phyloP scores from a whole-genome alignment of 352 stramenopile genomes.

The Phytopythium kandeliae region DNA sequence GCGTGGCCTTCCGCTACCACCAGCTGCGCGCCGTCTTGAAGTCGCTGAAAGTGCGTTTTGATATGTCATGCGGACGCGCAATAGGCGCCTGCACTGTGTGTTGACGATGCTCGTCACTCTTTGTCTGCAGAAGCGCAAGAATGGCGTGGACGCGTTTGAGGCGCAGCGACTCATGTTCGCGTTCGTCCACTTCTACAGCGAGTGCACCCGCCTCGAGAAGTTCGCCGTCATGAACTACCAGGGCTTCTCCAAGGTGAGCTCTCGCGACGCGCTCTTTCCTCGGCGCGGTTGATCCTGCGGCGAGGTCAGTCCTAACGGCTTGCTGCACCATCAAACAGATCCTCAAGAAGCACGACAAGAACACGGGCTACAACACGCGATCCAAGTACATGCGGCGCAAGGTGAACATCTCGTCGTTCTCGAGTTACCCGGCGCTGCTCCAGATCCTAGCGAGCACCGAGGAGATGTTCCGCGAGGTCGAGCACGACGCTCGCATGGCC shows the following conservation, averaged over 20 bases:
- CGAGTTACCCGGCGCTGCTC: constrained; percentile 70
- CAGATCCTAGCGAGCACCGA: constrained; percentile 72
- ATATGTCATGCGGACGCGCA: neutral
- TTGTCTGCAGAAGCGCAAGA: too few species aligned
- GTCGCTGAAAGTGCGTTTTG: constrained; percentile 47
- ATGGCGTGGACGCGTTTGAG: constrained; percentile 29
- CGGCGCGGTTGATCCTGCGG: too few species aligned
- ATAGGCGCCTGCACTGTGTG: too few species aligned
- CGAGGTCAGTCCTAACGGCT: too few species aligned
- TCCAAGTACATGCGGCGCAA: constrained; percentile 84
- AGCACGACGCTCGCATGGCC: constrained; percentile 48
- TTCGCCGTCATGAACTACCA: constrained; percentile 85
- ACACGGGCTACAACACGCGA: constrained; percentile 79
- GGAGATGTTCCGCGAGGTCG: constrained; percentile 75
- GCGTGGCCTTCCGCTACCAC: constrained; percentile 59
- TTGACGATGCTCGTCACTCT: too few species aligned
- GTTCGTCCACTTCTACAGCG: constrained; percentile 79
- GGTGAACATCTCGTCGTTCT: constrained; percentile 75
- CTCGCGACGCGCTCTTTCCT: too few species aligned
- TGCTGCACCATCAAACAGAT: constrained; percentile 23
- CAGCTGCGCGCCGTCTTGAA: constrained; percentile 68
- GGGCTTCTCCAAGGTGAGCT: constrained; percentile 75
- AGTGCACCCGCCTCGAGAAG: constrained; percentile 78
- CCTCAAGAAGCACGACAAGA: constrained; percentile 83
- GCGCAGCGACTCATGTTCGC: constrained; percentile 76